A percentile compares a stretch with the other conserved stretches of the same genome.
Conservation (phyloP, 1,139 yeast species). For the Kodamaea fungicola region DNA sequence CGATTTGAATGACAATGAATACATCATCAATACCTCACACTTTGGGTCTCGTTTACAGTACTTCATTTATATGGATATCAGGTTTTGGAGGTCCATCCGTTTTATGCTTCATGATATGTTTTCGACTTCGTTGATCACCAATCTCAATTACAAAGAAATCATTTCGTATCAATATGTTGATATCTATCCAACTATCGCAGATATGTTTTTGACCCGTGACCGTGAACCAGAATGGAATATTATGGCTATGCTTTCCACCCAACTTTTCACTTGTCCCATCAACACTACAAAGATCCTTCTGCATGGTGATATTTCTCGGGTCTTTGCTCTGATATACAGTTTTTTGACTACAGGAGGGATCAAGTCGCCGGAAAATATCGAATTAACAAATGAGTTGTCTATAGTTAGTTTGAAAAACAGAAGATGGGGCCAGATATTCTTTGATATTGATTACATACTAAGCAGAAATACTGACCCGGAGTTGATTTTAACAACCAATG, state of each 20-base stretch:
- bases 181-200: conserved; percentile 74
- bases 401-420: conserved; percentile 63
- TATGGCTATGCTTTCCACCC: conserved; percentile 75
- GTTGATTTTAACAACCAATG: conserved; percentile 28
- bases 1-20: conserved; percentile 28
- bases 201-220: conserved; percentile 66
- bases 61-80: conserved; percentile 62
- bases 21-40: conserved; percentile 27
- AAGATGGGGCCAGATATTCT: conserved; percentile 80
- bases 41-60: conserved; percentile 77
- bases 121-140: conserved; percentile 67
- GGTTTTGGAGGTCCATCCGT: conserved; percentile 72
- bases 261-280: conserved; percentile 80
- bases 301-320: conserved; percentile 68
- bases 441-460: conserved; percentile 77
- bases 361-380: conserved; percentile 43
- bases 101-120: conserved; percentile 62
- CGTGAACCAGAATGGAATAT: conserved; percentile 82
- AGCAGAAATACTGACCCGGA: conserved; percentile 61
- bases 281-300: conserved; percentile 66
- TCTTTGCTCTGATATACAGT: conserved; percentile 64
- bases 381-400: conserved; percentile 39
- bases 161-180: conserved; percentile 81
- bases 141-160: conserved; percentile 53
- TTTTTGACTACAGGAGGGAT: conserved; percentile 59